A percentile compares a stretch with the other conserved stretches of the same genome.
phyloP scores from a whole-genome alignment of 495 filamentous ascomycete genomes.

The Neurospora sp. region DNA sequence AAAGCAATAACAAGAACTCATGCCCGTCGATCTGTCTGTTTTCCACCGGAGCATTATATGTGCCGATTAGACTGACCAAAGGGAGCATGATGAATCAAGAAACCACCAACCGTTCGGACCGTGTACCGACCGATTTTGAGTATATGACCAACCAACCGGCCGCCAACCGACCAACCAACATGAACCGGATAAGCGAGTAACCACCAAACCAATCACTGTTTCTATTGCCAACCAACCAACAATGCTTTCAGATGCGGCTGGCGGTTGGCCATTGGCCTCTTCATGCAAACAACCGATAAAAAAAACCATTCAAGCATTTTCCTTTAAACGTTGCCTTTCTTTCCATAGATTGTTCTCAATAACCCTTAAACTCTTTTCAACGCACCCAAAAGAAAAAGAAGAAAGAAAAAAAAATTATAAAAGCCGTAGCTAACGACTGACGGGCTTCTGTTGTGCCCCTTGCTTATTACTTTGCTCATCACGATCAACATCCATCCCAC shows the following conservation, averaged over 20 bases:
- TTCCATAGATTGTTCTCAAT: not conserved
- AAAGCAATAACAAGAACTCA: not conserved
- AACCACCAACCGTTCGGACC: not conserved
- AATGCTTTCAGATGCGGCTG: not conserved
- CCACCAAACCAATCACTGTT: not conserved
- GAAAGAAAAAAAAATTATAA: not conserved
- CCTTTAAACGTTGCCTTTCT: not conserved
- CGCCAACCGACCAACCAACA: not conserved
- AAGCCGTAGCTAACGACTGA: not conserved
- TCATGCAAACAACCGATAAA: not conserved
- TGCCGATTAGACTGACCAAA: not conserved
- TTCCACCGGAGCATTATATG: not conserved
- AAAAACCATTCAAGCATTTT: not conserved
- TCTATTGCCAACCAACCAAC: not conserved
- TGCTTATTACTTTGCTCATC: not conserved
- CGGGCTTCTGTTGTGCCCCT: not conserved
- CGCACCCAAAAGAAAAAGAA: not conserved
- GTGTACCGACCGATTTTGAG: not conserved
- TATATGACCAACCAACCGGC: not conserved
- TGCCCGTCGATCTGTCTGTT: not conserved
- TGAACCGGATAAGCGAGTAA: not conserved
- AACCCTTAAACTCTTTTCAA: not conserved
- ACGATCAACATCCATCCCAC: not conserved
- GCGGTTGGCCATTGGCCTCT: not conserved
- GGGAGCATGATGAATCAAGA: not conserved